Percentiles rank a stretch among this genome's conserved stretches.
These are phyloP conservation scores for Cladobotryum mycophilum DNA, from an alignment of 2,329 filamentous ascomycete species.

Conservation along the genomic window DNA sequence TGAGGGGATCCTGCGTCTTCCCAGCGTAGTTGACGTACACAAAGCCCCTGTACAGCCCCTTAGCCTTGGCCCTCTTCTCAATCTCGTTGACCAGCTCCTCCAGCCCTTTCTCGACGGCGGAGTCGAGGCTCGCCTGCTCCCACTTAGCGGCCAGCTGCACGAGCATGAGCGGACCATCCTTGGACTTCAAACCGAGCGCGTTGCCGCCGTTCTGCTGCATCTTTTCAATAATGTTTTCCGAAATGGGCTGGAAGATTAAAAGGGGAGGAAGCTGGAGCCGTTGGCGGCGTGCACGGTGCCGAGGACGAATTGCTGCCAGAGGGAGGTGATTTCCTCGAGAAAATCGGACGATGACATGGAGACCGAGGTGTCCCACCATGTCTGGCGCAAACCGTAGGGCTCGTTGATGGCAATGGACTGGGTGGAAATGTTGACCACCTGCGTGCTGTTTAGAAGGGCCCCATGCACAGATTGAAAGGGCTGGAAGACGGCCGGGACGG, in stretches of 20 bases:
- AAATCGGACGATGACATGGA: constrained; percentile 17
- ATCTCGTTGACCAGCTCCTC: constrained; percentile 16
- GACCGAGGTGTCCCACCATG: constrained; percentile 25
- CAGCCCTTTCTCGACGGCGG: constrained; percentile 18
- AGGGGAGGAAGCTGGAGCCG: constrained; percentile 11
- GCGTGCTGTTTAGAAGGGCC: constrained; percentile 16
- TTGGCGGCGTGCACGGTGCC: constrained; percentile 13
- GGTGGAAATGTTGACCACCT: constrained; percentile 20
- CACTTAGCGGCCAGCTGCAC: constrained; percentile 25
- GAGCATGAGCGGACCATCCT: constrained; percentile 27
- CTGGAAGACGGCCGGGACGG: constrained; percentile 18
- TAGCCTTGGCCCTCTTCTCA: constrained; percentile 20
- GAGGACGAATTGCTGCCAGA: constrained; percentile 18
- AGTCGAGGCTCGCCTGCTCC: constrained; percentile 23
- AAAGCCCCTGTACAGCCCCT: constrained; percentile 25
- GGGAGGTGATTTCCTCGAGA: constrained; percentile 21
- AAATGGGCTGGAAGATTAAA: constrained; percentile 33
- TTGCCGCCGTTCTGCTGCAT: constrained; percentile 35
- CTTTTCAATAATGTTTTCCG: constrained; percentile 25
- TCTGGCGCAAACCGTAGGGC: constrained; percentile 20
- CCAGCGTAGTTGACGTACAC: constrained; percentile 33
- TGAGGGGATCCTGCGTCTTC: constrained; percentile 31
- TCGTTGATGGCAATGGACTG: constrained; percentile 19
- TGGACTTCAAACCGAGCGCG: constrained; percentile 31
- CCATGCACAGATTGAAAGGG: constrained; percentile 17